Evolutionary conservation across 2,329 filamentous ascomycete genomes (phyloP).

Genomic region (Talaromyces sp.): DNA sequence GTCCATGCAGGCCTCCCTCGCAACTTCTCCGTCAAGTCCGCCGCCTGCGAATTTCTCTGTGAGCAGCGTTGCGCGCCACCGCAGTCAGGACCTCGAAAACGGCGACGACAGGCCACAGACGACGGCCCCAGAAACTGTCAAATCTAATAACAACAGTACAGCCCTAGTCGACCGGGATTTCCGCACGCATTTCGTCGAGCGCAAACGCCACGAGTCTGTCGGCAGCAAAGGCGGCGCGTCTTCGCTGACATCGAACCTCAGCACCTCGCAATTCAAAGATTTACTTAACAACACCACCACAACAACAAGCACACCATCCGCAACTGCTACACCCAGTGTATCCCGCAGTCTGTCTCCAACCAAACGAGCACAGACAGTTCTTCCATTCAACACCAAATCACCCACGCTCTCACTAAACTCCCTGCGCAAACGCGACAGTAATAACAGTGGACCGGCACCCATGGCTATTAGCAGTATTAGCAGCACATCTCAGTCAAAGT

Average conservation of each 20-base stretch:
- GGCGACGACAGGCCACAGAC: not conserved
- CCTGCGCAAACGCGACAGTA: not conserved
- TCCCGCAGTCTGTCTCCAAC: conserved; percentile 2
- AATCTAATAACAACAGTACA: conserved; percentile 2
- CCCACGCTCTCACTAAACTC: not conserved
- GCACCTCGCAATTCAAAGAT: conserved; percentile 9
- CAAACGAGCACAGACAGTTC: not conserved
- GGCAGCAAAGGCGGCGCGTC: conserved; percentile 9
- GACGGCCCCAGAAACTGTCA: not conserved
- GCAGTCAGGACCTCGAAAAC: conserved; percentile 12
- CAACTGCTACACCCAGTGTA: not conserved
- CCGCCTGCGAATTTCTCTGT: conserved; percentile 10
- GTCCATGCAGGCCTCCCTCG: not conserved
- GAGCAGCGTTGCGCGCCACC: conserved; percentile 13
- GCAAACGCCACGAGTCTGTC: conserved; percentile 17
- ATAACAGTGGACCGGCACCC: not conserved
- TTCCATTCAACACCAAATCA: not conserved
- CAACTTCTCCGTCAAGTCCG: conserved; percentile 3
- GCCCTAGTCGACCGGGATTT: conserved; percentile 34
- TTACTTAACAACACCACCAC: not conserved
- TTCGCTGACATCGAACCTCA: conserved; percentile 8
- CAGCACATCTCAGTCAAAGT: not conserved
- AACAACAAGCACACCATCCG: not conserved
- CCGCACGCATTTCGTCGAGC: conserved; percentile 30
- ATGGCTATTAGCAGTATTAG: not conserved